A percentile compares a stretch with the other conserved stretches of the same genome.
phyloP scores from a whole-genome alignment of 2,329 filamentous ascomycete species.

The Hypocreales sp. region DNA sequence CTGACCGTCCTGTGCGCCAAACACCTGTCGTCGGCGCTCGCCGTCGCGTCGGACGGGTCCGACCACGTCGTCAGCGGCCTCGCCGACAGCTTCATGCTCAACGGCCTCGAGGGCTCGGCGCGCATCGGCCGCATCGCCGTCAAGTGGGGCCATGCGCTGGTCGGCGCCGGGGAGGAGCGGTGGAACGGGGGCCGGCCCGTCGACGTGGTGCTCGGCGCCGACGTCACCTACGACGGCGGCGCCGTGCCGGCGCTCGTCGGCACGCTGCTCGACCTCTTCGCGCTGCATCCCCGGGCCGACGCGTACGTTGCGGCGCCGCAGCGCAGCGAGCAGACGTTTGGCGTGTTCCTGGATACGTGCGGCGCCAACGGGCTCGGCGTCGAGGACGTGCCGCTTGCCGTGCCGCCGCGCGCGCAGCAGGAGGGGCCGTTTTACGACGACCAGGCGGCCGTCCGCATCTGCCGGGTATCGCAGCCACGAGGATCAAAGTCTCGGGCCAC shows the following conservation, averaged over 20 bases:
- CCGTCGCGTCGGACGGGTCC: slow-evolving; percentile 60
- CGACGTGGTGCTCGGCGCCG: slow-evolving; percentile 59
- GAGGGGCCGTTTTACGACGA: slow-evolving; percentile 50
- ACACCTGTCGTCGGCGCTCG: slow-evolving; percentile 39
- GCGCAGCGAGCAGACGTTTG: slow-evolving; percentile 54
- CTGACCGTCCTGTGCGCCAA: slow-evolving; percentile 60
- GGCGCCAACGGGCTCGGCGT: slow-evolving; percentile 28
- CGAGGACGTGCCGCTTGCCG: slow-evolving; percentile 24
- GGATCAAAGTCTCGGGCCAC: too few species aligned
- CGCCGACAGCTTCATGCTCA: slow-evolving; percentile 52
- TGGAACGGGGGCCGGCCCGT: slow-evolving; percentile 31
- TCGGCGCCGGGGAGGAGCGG: slow-evolving; percentile 38
- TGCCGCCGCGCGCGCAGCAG: slow-evolving; percentile 26
- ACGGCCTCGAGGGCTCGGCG: slow-evolving; percentile 37
- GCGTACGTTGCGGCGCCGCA: slow-evolving; percentile 57
- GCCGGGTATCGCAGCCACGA: slow-evolving; percentile 13
- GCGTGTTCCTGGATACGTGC: slow-evolving; percentile 45
- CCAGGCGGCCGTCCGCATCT: slow-evolving; percentile 41
- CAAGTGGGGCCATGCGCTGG: slow-evolving; percentile 46
- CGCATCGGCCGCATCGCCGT: slow-evolving; percentile 36
- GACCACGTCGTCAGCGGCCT: slow-evolving; percentile 54
- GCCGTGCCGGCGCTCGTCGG: slow-evolving; percentile 48
- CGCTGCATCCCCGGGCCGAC: slow-evolving; percentile 35
- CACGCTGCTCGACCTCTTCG: slow-evolving; percentile 48
- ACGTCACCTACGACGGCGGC: slow-evolving; percentile 60